Conservation (phyloP, 2,329 filamentous ascomycete species). For the Tricladium varicosporioides region DNA sequence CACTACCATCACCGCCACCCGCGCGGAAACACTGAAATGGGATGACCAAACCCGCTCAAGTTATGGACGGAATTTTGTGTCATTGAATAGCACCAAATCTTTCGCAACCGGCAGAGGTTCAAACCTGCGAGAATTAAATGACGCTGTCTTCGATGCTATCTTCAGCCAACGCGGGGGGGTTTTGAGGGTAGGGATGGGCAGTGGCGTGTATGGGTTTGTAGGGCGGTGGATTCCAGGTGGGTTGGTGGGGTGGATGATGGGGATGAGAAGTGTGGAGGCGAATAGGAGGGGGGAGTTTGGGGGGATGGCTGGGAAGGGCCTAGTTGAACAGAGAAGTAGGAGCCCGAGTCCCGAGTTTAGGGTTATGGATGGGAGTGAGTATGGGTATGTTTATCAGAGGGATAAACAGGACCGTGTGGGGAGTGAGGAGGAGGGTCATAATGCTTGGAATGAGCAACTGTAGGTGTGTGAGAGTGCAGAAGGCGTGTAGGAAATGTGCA, state of each 20-base stretch:
- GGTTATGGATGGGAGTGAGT: constrained; percentile 27
- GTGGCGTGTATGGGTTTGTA: constrained; percentile 79
- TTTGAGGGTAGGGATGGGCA: constrained; percentile 80
- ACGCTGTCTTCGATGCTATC: constrained; percentile 86
- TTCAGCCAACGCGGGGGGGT: constrained; percentile 57
- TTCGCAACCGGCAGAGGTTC: constrained; percentile 41
- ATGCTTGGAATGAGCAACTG: no score
- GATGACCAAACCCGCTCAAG: constrained; percentile 56
- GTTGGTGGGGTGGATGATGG: constrained; percentile 92
- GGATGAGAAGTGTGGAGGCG: constrained; percentile 56
- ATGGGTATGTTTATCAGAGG: constrained; percentile 24
- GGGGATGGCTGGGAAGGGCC: constrained; percentile 7
- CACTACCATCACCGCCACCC: constrained; percentile 40
- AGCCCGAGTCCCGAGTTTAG: constrained; percentile 18
- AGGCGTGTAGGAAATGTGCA: no score
- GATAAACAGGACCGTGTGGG: not conserved
- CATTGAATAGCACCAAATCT: constrained; percentile 53
- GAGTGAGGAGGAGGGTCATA: no score
- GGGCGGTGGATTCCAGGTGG: constrained; percentile 75
- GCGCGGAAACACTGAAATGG: constrained; percentile 61
- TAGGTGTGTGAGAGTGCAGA: no score
- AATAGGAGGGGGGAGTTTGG: constrained; percentile 14
- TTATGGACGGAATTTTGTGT: constrained; percentile 64
- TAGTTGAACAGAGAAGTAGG: constrained; percentile 6
- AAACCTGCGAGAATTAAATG: constrained; percentile 75